A percentile compares a stretch with the other conserved stretches of the same genome.
Evolutionary conservation across 2,329 filamentous ascomycete genomes (phyloP).

Genomic region (Didymella pomorum): DNA sequence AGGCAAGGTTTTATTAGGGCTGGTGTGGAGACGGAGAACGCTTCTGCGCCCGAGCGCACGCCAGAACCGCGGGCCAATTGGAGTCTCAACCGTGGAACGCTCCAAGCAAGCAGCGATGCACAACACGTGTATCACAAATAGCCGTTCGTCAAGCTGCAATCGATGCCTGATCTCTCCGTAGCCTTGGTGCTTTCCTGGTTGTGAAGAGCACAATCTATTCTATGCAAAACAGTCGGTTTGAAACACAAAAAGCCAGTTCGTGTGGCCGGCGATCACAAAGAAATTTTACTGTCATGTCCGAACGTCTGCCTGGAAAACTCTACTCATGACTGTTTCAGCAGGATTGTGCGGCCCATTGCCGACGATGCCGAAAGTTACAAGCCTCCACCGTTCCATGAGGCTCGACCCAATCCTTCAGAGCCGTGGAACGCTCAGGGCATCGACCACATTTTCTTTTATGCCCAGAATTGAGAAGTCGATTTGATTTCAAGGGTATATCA

Average conservation of each 20-base stretch:
- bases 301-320: conserved; percentile 16
- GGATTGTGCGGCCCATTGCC: neutral
- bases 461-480: neutral
- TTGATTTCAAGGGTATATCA: no score
- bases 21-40: conserved; percentile 21
- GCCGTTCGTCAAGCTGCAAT: conserved; percentile 9
- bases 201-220: neutral
- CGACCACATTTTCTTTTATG: neutral
- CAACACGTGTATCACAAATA: conserved; percentile 23
- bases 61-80: conserved; percentile 13
- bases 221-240: neutral
- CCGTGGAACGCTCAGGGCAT: neutral
- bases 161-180: neutral
- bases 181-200: neutral
- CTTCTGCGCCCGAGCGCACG: conserved; percentile 13
- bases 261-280: conserved; percentile 13
- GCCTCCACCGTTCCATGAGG: neutral
- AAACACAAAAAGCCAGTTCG: conserved; percentile 13
- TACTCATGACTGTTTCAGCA: conserved; percentile 17
- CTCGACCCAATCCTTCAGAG: neutral
- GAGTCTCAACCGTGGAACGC: conserved; percentile 5
- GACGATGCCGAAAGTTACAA: conserved; percentile 9
- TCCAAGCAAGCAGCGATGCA: conserved; percentile 11
- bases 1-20: conserved; percentile 20
- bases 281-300: conserved; percentile 15